A percentile compares a stretch with the other conserved stretches of the same genome.
phyloP scores from a whole-genome alignment of 768 basidiomycete genomes.

The Suillus luteus region DNA sequence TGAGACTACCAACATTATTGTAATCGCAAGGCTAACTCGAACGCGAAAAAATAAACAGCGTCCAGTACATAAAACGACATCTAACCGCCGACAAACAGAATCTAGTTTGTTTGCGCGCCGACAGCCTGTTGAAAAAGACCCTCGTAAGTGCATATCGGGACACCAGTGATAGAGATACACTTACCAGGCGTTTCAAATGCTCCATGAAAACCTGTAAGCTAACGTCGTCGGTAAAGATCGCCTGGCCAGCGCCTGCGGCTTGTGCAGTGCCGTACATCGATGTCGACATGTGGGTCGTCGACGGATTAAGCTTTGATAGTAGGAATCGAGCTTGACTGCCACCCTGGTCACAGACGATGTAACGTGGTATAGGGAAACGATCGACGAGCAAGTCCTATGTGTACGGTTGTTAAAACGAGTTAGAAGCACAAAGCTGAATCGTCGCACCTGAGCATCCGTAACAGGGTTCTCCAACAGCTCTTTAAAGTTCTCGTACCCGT shows the following conservation, averaged over 20 bases:
- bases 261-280: constrained; percentile 85
- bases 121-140: constrained; percentile 48
- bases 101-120: constrained; percentile 66
- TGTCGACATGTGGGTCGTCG: constrained; percentile 94
- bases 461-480: constrained; percentile 87
- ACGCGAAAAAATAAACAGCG: not conserved
- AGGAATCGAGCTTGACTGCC: constrained; percentile 99
- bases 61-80: not conserved
- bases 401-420: constrained; percentile 2
- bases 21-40: not conserved
- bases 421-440: constrained; percentile 1
- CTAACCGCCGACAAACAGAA: not conserved
- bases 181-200: constrained; percentile 88
- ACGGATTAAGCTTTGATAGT: constrained; percentile 93
- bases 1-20: not conserved
- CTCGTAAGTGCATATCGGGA: not conserved
- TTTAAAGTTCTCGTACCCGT: constrained; percentile 98
- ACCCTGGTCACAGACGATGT: constrained; percentile 97
- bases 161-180: constrained; percentile 27
- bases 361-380: constrained; percentile 95
- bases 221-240: constrained; percentile 98
- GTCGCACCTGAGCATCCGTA: constrained; percentile 79
- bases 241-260: constrained; percentile 72
- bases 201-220: constrained; percentile 98
- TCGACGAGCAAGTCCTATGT: constrained; percentile 88